These are phyloP conservation scores for Nannizzia gypsea DNA, from an alignment of 2,329 filamentous ascomycete species.

Conservation along the genomic window DNA sequence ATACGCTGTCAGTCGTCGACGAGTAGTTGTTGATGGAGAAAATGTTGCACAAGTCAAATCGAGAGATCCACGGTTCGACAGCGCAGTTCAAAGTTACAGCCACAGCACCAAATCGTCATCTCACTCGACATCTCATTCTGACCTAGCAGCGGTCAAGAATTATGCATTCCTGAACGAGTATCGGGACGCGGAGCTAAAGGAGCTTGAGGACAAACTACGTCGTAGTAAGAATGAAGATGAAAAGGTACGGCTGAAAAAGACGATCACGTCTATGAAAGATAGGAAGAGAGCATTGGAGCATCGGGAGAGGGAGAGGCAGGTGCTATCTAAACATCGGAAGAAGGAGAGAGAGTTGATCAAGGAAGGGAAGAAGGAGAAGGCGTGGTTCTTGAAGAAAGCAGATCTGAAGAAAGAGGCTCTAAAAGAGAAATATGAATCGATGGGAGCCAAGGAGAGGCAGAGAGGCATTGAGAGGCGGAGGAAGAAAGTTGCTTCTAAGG, in stretches of 20 bases:
- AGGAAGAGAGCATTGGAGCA: constrained; percentile 57
- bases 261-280: constrained; percentile 67
- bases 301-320: constrained; percentile 56
- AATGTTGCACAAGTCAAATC: constrained; percentile 43
- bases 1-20: constrained; percentile 66
- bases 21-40: constrained; percentile 52
- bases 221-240: constrained; percentile 52
- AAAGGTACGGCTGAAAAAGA: constrained; percentile 59
- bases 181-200: constrained; percentile 66
- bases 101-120: constrained; percentile 15
- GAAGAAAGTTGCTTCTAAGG: constrained; percentile 79
- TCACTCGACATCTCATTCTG: constrained; percentile 37
- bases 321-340: constrained; percentile 64
- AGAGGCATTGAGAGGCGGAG: constrained; percentile 72
- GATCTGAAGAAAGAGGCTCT: constrained; percentile 82
- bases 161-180: constrained; percentile 87
- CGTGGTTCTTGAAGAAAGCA: constrained; percentile 84
- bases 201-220: constrained; percentile 57
- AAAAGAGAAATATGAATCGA: constrained; percentile 63
- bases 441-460: constrained; percentile 78
- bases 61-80: constrained; percentile 84
- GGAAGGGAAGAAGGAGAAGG: constrained; percentile 66
- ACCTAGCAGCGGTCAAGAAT: constrained; percentile 46
- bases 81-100: constrained; percentile 37
- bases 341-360: constrained; percentile 74